Conservation (phyloP, 2,329 filamentous ascomycete species). For the Ceratocystiopsis minuta region DNA sequence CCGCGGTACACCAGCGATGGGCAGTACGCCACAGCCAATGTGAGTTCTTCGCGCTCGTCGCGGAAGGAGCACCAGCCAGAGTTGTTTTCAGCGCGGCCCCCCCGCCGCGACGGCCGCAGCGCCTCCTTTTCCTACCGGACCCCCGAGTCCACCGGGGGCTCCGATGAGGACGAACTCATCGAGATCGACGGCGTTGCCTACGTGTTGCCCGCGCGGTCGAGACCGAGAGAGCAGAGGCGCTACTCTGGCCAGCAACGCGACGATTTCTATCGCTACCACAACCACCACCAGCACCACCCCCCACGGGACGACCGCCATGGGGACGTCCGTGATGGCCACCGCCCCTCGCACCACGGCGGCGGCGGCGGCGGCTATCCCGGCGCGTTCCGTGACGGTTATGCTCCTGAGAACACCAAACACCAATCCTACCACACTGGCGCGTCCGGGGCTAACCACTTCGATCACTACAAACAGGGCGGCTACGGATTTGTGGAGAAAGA, state of each 20-base stretch:
- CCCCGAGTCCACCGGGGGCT: slow-evolving; percentile 41
- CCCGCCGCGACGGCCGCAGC: slow-evolving; percentile 34
- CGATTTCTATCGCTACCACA: background rate
- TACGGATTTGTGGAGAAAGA: slow-evolving; percentile 17
- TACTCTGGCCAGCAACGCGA: background rate
- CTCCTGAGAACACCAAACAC: slow-evolving; percentile 5
- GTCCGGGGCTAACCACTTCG: slow-evolving; percentile 40
- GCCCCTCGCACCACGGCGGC: no score
- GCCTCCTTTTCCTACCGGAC: slow-evolving; percentile 38
- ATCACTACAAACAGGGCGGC: slow-evolving; percentile 32
- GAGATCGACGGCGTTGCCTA: slow-evolving; percentile 35
- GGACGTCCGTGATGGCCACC: slow-evolving; percentile 13
- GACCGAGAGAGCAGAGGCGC: slow-evolving; percentile 19
- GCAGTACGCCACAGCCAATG: slow-evolving; percentile 47
- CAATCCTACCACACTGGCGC: slow-evolving; percentile 28
- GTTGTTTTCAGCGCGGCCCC: slow-evolving; percentile 7
- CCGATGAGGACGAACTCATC: slow-evolving; percentile 43
- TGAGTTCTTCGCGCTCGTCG: slow-evolving; percentile 35
- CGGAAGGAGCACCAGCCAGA: slow-evolving; percentile 17
- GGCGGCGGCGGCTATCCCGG: background rate
- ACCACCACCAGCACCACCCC: background rate
- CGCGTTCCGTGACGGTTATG: no score
- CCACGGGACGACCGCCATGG: slow-evolving; percentile 3
- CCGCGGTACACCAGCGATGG: slow-evolving; percentile 44
- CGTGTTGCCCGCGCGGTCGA: slow-evolving; percentile 32